Conservation (phyloP, 2,329 filamentous ascomycete species). For the Sphaerostilbella broomeana region DNA sequence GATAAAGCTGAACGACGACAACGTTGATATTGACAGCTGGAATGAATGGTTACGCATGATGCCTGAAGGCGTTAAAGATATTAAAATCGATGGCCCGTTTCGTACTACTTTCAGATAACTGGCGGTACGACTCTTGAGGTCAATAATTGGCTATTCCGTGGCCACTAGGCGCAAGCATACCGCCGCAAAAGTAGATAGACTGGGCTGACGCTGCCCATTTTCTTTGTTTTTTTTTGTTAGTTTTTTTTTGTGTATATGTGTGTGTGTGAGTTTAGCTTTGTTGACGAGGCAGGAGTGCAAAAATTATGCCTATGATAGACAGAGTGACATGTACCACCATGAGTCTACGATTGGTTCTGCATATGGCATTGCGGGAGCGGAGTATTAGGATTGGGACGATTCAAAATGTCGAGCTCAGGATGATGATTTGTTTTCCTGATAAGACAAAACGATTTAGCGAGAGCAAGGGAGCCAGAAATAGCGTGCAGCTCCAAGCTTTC, state of each 20-base stretch:
- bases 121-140: no score
- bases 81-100: slow-evolving; percentile 48
- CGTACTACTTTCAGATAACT: slow-evolving; percentile 22
- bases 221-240: slow-evolving; percentile 6
- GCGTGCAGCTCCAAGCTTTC: no score
- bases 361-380: slow-evolving; percentile 13
- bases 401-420: neutral
- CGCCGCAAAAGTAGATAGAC: no score
- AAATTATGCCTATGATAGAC: neutral
- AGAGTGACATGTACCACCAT: slow-evolving; percentile 14
- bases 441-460: neutral
- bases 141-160: no score
- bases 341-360: slow-evolving; percentile 20
- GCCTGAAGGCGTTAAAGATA: slow-evolving; percentile 49
- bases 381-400: slow-evolving; percentile 8
- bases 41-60: slow-evolving; percentile 53
- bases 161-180: no score
- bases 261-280: no score
- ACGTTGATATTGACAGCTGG: slow-evolving; percentile 47
- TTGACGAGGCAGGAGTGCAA: neutral
- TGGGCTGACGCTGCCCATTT: no score
- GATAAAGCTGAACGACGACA: slow-evolving; percentile 45
- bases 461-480: no score
- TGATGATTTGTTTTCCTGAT: neutral
- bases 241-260: no score